phyloP scores from a whole-genome alignment of 2,329 filamentous ascomycete species.

The Sporothrix protearum region DNA sequence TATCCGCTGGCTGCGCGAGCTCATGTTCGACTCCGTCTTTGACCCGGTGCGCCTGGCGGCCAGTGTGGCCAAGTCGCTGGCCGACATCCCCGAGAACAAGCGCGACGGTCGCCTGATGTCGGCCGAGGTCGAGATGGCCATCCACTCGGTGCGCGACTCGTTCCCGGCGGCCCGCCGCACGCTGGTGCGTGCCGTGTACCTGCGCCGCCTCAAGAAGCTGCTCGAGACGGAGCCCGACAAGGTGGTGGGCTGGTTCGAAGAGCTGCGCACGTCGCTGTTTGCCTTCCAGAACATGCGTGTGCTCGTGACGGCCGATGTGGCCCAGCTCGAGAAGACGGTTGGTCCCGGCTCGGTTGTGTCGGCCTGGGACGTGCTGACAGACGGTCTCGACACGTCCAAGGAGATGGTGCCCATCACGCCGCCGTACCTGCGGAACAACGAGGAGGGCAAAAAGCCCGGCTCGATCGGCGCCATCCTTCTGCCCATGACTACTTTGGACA shows the following conservation, averaged over 20 bases:
- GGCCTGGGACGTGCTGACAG: conserved; percentile 67
- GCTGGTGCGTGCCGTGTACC: conserved; percentile 80
- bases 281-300: conserved; percentile 81
- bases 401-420: conserved; percentile 68
- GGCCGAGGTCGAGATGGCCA: conserved; percentile 65
- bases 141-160: conserved; percentile 75
- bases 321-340: conserved; percentile 64
- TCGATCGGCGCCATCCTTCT: conserved; percentile 71
- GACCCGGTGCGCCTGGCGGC: conserved; percentile 65
- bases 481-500: conserved; percentile 89
- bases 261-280: conserved; percentile 71
- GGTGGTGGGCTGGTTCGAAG: conserved; percentile 73
- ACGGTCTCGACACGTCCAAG: conserved; percentile 44
- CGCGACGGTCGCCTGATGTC: conserved; percentile 72
- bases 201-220: conserved; percentile 79
- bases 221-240: conserved; percentile 71
- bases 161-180: conserved; percentile 74
- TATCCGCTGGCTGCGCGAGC: conserved; percentile 77
- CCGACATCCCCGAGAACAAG: conserved; percentile 89
- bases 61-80: conserved; percentile 73
- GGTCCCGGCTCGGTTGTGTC: conserved; percentile 46
- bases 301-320: conserved; percentile 76
- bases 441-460: conserved; percentile 71
- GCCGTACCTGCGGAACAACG: conserved; percentile 67
- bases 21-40: conserved; percentile 87